Evolutionary conservation across 164 flowering plant genomes (phyloP), one percentile per base, ranked within the genome.

Genomic region (Berberis vulgaris): DNA sequence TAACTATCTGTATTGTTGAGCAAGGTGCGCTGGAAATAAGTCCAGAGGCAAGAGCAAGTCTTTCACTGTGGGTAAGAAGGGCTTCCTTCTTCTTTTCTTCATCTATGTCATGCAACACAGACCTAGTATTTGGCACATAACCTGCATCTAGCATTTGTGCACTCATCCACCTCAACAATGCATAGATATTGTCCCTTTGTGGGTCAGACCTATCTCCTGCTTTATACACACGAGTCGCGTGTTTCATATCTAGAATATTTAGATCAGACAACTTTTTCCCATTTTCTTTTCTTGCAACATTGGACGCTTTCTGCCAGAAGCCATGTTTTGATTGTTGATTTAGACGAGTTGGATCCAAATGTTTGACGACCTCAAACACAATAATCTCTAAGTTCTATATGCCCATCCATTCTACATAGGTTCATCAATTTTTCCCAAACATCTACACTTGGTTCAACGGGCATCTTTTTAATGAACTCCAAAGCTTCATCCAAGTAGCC

Each of bases 151-250:
- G 82, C 89, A 86, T 81, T 7, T 77, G 87, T 49, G 69, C 74
- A 72, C 60, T 75, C 73, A 83, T 49, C 7, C 79, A 69, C 55
- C 73, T 77, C 47, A 89, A 71, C 49, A 69, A 72, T 0, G 76
- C 76, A 62, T 83, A 85, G 46, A 82, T 68, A 71, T 43, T 79
- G 45, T 79, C 85, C 45, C 61, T 74, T 41, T 84, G 87, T 7
- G 91, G 82, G 66, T 81, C 81, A 57, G 87, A 86, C 40, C 72
- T 81, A 67, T 88, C 96, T 46, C 91, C 96, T 3, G 91, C 91
- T 49, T 81, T 79, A 69, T 77, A 84, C 65, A 83, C 84, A 55
- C 79, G 84, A 10, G 78, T 81, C 58, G 64, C 74, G 67, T 70
- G 77, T 65, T 76, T 70, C n/a, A 57, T 73, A 45, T 80, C 82